phyloP scores from a whole-genome alignment of 169 alveolate species.

The Cryptosporidium felis region DNA sequence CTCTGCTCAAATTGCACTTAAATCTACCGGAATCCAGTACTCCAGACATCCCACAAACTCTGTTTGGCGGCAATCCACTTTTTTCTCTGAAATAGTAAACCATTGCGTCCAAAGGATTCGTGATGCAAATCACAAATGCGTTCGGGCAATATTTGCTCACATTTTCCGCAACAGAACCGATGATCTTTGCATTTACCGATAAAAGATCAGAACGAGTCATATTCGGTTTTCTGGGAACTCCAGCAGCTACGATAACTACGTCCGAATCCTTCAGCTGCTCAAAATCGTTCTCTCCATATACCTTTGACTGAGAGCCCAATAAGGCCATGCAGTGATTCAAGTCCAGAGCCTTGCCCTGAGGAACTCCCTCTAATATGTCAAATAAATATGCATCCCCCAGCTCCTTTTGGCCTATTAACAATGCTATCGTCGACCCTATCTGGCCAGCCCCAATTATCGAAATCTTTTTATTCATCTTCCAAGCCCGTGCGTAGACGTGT shows the following conservation, averaged over 20 bases:
- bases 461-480: slow-evolving; percentile 73
- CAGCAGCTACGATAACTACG: slow-evolving; percentile 86
- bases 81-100: slow-evolving; percentile 78
- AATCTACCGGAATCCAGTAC: slow-evolving; percentile 85
- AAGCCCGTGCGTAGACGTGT: too few relatives aligned
- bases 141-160: slow-evolving; percentile 81
- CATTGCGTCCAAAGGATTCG: slow-evolving; percentile 88
- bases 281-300: slow-evolving; percentile 79
- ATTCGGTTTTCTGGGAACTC: slow-evolving; percentile 85
- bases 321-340: slow-evolving; percentile 79
- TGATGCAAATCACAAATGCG: slow-evolving; percentile 85
- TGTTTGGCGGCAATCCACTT: slow-evolving; percentile 83
- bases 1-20: slow-evolving; percentile 79
- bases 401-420: slow-evolving; percentile 80
- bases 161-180: slow-evolving; percentile 84
- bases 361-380: slow-evolving; percentile 83
- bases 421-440: slow-evolving; percentile 85
- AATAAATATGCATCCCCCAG: slow-evolving; percentile 83
- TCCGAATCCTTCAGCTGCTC: slow-evolving; percentile 80
- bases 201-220: slow-evolving; percentile 86
- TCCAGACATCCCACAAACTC: slow-evolving; percentile 87
- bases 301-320: slow-evolving; percentile 75
- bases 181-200: slow-evolving; percentile 80
- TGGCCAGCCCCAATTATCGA: slow-evolving; percentile 84
- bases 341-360: slow-evolving; percentile 85